Evolutionary conservation across 1,284 basidiomycete genomes (phyloP).

Genomic region (Irpex rosettiformis): DNA sequence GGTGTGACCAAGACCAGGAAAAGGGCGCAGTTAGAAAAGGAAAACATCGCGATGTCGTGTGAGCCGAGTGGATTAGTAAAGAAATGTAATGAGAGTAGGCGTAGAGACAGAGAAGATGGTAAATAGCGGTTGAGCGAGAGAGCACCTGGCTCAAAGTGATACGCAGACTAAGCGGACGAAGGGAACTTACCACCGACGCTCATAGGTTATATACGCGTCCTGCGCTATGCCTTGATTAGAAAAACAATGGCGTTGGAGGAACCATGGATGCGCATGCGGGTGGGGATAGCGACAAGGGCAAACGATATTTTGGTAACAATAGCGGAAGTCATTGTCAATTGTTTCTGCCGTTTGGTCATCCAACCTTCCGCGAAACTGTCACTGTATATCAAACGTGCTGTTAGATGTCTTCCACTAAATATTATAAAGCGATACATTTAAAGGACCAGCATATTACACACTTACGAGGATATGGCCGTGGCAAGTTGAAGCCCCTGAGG

Average conservation of each 20-base stretch:
- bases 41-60: conserved; percentile 4
- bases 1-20: conserved; percentile 8
- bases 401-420: neutral
- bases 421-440: no score
- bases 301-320: neutral
- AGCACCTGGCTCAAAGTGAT: conserved; percentile 20
- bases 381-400: neutral
- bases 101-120: neutral
- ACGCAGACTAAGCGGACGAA: conserved; percentile 13
- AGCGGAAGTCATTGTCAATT: conserved; percentile 4
- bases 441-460: no score
- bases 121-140: neutral
- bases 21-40: conserved; percentile 2
- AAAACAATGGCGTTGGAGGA: neutral
- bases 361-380: neutral
- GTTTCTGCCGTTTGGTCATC: neutral
- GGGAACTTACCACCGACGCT: neutral
- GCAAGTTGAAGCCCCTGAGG: no score
- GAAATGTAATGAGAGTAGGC: neutral
- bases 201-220: conserved; percentile 8
- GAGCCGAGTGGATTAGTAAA: conserved; percentile 1
- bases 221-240: neutral
- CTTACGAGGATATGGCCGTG: no score
- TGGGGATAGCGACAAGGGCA: neutral
- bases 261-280: neutral